Evolutionary conservation across 208 protist genomes (phyloP), one percentile per base, ranked within the genome.

Genomic region (Leishmania mexicana): DNA sequence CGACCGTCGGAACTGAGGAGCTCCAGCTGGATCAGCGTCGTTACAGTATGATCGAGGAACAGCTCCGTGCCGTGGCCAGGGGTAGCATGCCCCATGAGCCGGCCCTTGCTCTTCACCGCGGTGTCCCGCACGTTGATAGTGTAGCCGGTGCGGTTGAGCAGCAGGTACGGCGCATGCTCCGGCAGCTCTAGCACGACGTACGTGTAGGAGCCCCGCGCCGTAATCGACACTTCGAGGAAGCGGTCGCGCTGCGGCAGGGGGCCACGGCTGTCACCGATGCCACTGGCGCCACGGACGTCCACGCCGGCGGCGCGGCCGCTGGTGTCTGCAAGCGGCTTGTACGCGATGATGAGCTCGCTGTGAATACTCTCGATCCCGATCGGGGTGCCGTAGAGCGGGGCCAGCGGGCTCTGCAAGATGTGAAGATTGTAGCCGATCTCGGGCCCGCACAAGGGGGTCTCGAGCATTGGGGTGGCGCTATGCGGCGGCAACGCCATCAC

Each of bases 331-430:
- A 58, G n/a, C 51, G 81, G 70, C 81, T 81, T 80, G 86, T 96
- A 93, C 42, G 88, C 89, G n/a, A 97, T 72, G 47, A 97, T 84
- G 54, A 87, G 76, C 81, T 91, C 87, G 78, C 78, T 93, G 83
- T 89, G 87, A 51, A 97, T 93, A 60, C 88, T 93, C 75, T 97
- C 95, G 45, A 97, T 87, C 54, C 82, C 86, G 21, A 96, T 87
- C 40, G 95, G 95, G 35, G 86, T 89, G 40, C 95, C 91, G 80
- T 87, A 88, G 2, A 96, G 87, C 31, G 90, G 87, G 8, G 91
- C 83, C 57, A 80, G 62, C 8, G 70, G 85, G n/a, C 70, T 80
- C 78, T 92, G 92, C 58, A 96, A 72, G 17, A 96, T 65, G 82
- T 96, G 92, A 15, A 90, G 62, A 81, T 88, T 86, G 85, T 95